Evolutionary conservation across 2,329 filamentous ascomycete species (phyloP), one percentile per base, ranked within the genome.

Genomic region (Xylariales sp.): DNA sequence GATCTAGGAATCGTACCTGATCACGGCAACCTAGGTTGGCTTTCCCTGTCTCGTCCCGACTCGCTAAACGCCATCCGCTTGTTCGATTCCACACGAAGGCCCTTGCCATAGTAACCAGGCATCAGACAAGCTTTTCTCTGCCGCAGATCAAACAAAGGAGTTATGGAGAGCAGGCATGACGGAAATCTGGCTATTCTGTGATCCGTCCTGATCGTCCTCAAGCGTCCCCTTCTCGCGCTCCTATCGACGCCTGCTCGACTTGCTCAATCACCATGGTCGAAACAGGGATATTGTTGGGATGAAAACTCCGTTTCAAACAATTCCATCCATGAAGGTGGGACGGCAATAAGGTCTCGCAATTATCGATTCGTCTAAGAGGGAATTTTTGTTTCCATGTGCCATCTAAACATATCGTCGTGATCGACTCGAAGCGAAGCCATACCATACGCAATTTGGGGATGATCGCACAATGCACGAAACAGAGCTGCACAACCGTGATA

Each of bases 151-250:
- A 27, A 38, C 35, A 38, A n/a, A n/a, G n/a, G n/a, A n/a, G n/a
- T n/a, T n/a, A n/a, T n/a, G n/a, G n/a, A n/a, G n/a, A n/a, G n/a
- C 24, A 27, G 24, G 24, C n/a, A 27, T 27, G 25, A 14, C 28
- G 20, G 16, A 21, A 16, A 18, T 24, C 22, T 39, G 36, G 36
- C 25, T 31, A 39, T 39, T 39, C 31, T 27, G 36, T 31, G 36
- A 39, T 39, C 36, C 36, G 36, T 39, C 15, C 36, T 39, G 36
- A 39, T 39, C 36, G 27, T 14, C 36, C 15, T 22, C 16, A 22
- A 18, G 36, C 15, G 10, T 28, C n/a, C 15, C 3, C 35, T 14
- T 22, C 3, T 4, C 18, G 10, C 15, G 1, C 11, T 18, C 33
- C 11, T 15, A 22, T 22, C n/a, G 18, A 9, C 21, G n/a, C 11